These are phyloP conservation scores for Angomonas deanei DNA, from an alignment of 208 protist species.

Conservation along the genomic window DNA sequence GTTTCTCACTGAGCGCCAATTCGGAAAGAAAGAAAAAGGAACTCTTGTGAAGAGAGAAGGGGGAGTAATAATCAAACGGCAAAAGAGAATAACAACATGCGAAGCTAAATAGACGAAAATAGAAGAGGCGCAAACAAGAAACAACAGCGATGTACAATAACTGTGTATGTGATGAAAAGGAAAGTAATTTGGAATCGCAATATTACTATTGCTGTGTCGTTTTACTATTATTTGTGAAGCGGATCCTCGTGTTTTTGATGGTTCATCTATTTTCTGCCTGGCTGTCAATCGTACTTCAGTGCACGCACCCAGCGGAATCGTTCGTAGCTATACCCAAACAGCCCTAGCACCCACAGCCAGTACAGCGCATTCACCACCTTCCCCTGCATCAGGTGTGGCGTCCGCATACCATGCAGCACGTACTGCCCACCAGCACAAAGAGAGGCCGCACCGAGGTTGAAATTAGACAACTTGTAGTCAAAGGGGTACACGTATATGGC, in stretches of 20 bases:
- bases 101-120: neutral
- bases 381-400: constrained; percentile 30
- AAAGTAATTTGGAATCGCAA: too few species aligned
- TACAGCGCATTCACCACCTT: constrained; percentile 33
- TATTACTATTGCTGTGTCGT: neutral
- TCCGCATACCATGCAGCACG: constrained; percentile 55
- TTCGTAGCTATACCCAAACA: constrained; percentile 49
- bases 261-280: neutral
- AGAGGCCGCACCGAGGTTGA: constrained; percentile 40
- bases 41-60: neutral
- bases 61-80: neutral
- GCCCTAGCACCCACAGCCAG: constrained; percentile 33
- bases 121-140: neutral
- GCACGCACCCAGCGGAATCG: constrained; percentile 54
- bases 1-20: neutral
- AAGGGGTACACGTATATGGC: constrained; percentile 37
- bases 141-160: neutral
- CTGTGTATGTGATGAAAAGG: neutral
- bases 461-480: constrained; percentile 56
- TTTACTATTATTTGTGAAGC: neutral
- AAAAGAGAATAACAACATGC: neutral
- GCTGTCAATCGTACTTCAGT: constrained; percentile 44
- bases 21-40: neutral
- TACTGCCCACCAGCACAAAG: constrained; percentile 57
- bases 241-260: neutral